Percentiles rank a stretch among this genome's conserved stretches.
Conservation (phyloP, 768 basidiomycete genomes). For the Symmetrospora coprosmae region DNA sequence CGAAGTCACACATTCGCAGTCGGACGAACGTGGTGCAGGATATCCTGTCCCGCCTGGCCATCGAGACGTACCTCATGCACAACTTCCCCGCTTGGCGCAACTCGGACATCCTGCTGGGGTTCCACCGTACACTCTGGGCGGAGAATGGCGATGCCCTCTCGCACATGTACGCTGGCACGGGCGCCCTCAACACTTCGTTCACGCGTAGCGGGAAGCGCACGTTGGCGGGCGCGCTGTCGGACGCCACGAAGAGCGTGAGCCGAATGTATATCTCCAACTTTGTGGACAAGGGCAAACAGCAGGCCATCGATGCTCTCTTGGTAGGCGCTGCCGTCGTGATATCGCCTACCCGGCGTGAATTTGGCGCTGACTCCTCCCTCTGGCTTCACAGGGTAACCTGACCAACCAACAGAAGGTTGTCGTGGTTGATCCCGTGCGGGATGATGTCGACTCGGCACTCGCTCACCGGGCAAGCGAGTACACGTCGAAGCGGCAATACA, state of each 20-base stretch:
- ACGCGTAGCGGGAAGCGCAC: slow-evolving; percentile 90
- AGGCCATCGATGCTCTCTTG: slow-evolving; percentile 87
- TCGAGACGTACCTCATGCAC: slow-evolving; percentile 69
- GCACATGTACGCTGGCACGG: slow-evolving; percentile 72
- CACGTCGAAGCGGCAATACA: slow-evolving; percentile 57
- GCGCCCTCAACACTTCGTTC: slow-evolving; percentile 81
- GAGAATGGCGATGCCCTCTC: slow-evolving; percentile 85
- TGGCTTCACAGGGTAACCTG: slow-evolving; percentile 78
- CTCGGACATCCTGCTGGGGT: slow-evolving; percentile 50
- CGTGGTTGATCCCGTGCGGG: slow-evolving; percentile 86
- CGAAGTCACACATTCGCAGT: slow-evolving; percentile 40
- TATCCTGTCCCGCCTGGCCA: slow-evolving; percentile 64
- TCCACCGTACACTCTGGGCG: slow-evolving; percentile 90
- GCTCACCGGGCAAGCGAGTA: slow-evolving; percentile 64
- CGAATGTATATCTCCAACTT: slow-evolving; percentile 97
- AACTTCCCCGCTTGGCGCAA: slow-evolving; percentile 63
- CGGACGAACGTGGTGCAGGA: slow-evolving; percentile 97
- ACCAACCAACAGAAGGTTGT: slow-evolving; percentile 71
- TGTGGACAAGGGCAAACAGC: slow-evolving; percentile 84
- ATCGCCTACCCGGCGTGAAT: too few relatives aligned
- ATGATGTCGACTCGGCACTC: slow-evolving; percentile 60
- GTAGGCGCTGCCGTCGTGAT: slow-evolving; percentile 42
- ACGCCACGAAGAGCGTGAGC: slow-evolving; percentile 69
- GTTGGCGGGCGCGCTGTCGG: slow-evolving; percentile 75
- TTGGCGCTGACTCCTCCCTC: too few relatives aligned